phyloP scores from a whole-genome alignment of 2,329 filamentous ascomycete genomes.

The Epichloe coenophiala region DNA sequence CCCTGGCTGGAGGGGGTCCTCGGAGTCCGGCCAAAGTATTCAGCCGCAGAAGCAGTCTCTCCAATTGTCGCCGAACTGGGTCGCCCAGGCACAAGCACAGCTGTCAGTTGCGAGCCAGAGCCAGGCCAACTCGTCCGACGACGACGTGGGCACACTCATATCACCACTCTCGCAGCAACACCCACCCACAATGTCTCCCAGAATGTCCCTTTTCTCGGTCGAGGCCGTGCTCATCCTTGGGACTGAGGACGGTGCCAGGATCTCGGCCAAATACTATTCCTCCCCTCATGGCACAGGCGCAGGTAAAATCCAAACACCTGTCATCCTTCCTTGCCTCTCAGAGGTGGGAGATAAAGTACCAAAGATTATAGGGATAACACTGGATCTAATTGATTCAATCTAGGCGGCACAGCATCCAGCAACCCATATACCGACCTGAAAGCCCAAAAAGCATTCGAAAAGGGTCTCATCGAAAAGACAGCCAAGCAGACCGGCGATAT shows the following conservation, averaged over 20 bases:
- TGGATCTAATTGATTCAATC: background rate
- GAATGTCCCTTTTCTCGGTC: slow-evolving; percentile 63
- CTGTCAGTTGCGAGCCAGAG: background rate
- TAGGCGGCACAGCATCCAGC: slow-evolving; percentile 31
- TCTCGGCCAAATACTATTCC: slow-evolving; percentile 88
- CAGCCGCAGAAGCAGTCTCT: background rate
- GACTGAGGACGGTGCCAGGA: slow-evolving; percentile 76
- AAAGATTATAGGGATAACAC: background rate
- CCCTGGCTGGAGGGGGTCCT: background rate
- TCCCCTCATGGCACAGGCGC: slow-evolving; percentile 38
- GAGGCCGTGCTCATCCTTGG: slow-evolving; percentile 68
- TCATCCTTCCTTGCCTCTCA: too few species aligned
- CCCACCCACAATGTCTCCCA: slow-evolving; percentile 47
- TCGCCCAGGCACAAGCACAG: too few species aligned
- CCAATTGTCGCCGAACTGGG: too few species aligned
- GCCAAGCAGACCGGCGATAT: slow-evolving; percentile 92
- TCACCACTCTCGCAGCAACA: slow-evolving; percentile 2
- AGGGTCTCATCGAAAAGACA: slow-evolving; percentile 89
- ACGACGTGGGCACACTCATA: background rate
- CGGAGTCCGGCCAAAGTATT: slow-evolving; percentile 2
- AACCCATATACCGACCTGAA: slow-evolving; percentile 82
- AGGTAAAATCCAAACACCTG: slow-evolving; percentile 12
- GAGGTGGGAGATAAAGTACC: too few species aligned
- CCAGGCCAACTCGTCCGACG: background rate
- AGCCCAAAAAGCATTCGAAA: slow-evolving; percentile 93